Base-by-base conservation (phyloP, 2,329 filamentous ascomycete species). In the Bretziella fagacearum region DNA sequence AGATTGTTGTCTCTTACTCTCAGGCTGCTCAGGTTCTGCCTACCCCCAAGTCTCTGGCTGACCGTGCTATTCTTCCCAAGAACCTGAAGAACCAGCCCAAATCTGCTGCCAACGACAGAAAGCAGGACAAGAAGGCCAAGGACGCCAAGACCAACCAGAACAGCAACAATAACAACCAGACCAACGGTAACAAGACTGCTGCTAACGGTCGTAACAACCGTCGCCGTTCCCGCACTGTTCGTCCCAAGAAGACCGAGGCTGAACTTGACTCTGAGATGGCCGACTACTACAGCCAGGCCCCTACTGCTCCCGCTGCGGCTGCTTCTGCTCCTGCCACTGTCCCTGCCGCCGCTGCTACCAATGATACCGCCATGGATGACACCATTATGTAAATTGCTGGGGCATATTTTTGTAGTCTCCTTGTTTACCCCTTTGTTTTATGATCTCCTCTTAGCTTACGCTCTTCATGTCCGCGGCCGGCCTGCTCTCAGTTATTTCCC, bases 251-350 rank as follows among this genome's bases (percentile, higher is more conserved):
- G 82, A 93, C 86, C 0, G 78, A 81, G 1, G 89, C 94, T 61
- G 87, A 98, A 67, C 77, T 98, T 22, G 91, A 98, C 62, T 86
- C 84, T 3, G 91, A 98, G 63, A 98, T 98, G 91, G 79, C 77
- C 17, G 91, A 96, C 63, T 98, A 98, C 68, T 96, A 93, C 60
- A 77, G 71, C 46, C 57, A 62, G 23, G 62, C 62, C 33, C 61
- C 64, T 51, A 66, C 66, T 52, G 66, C 70, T 50, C 56, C 65
- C 46, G 60, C 65, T 37, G 61, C 64, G 47, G 64, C 68, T 32
- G 65, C 65, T 51, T 66, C 64, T 51, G 67, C 63, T 44, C 65
- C 65, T 50, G 13, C 18, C 5, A 36, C 33, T 36, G 33, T n/a
- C n/a, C 7, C 29, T 13, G 29, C 29, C 15, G 67, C 64, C 50